Evolutionary conservation across 129 eudicot species (phyloP).

Genomic region (Helianthus annuus): DNA sequence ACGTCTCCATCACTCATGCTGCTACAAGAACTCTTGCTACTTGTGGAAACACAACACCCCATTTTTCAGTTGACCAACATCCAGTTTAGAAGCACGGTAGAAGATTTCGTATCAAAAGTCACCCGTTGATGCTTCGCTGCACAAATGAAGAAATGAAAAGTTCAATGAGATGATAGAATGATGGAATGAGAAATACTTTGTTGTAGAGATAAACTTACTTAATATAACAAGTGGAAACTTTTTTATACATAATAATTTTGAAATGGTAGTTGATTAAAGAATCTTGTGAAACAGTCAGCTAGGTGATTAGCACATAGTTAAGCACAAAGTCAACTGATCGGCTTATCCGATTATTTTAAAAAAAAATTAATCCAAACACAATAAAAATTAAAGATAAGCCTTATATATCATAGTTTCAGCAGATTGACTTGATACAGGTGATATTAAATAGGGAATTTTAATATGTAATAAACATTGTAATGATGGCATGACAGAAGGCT

Average conservation of each 20-base stretch:
- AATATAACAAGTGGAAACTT: slow-evolving; percentile 33
- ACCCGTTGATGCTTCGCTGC: slow-evolving; percentile 29
- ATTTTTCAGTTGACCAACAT: slow-evolving; percentile 49
- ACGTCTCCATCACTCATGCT: slow-evolving; percentile 79
- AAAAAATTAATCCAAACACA: background rate
- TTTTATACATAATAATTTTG: slow-evolving; percentile 16
- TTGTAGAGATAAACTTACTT: slow-evolving; percentile 18
- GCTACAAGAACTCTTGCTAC: slow-evolving; percentile 78
- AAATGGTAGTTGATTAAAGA: slow-evolving; percentile 24
- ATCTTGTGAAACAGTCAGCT: slow-evolving; percentile 30
- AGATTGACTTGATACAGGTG: slow-evolving; percentile 21
- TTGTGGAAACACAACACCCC: slow-evolving; percentile 94
- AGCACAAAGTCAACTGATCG: slow-evolving; percentile 30
- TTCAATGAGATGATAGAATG: slow-evolving; percentile 10
- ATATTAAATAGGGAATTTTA: background rate
- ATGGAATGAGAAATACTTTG: slow-evolving; percentile 3
- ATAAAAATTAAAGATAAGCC: slow-evolving; percentile 22
- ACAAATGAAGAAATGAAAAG: slow-evolving; percentile 16
- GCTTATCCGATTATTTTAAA: background rate
- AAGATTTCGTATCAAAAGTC: slow-evolving; percentile 31
- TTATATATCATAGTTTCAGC: slow-evolving; percentile 5
- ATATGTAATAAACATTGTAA: slow-evolving; percentile 17
- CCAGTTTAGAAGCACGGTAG: slow-evolving; percentile 14
- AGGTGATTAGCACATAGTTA: slow-evolving; percentile 18
- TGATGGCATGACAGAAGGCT: slow-evolving; percentile 35